These are phyloP conservation scores for Chiua virens DNA, from an alignment of 768 basidiomycete genomes.

Conservation along the genomic window DNA sequence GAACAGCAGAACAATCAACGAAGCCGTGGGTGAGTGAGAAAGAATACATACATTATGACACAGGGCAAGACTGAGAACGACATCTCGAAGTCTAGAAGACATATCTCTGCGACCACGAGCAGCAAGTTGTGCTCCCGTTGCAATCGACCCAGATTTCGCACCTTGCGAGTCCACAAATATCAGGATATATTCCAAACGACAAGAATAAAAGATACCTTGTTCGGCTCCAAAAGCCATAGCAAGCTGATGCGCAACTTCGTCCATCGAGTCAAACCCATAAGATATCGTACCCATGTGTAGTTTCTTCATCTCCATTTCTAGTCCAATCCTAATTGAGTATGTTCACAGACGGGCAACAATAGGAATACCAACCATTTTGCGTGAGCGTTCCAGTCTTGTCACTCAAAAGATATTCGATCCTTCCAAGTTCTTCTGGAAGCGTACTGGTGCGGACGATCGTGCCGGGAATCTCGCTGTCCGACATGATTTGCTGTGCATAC, in stretches of 20 bases:
- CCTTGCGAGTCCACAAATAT: constrained; percentile 33
- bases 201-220: constrained; percentile 39
- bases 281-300: constrained; percentile 99
- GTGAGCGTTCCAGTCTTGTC: constrained; percentile 99
- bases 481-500: constrained; percentile 94
- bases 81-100: constrained; percentile 90
- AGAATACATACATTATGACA: constrained; percentile 83
- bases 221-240: constrained; percentile 77
- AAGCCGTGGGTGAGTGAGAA: background rate
- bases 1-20: constrained; percentile 25
- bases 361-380: constrained; percentile 73
- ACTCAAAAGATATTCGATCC: constrained; percentile 93
- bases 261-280: constrained; percentile 97
- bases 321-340: background rate
- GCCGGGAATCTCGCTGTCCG: constrained; percentile 86
- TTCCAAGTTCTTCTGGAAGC: constrained; percentile 91
- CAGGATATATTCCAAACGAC: background rate
- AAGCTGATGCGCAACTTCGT: constrained; percentile 94
- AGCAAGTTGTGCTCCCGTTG: constrained; percentile 81
- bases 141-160: constrained; percentile 52
- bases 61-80: constrained; percentile 87
- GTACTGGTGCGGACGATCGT: constrained; percentile 98
- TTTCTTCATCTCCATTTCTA: constrained; percentile 99
- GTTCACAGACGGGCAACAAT: background rate
- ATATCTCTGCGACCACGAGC: constrained; percentile 89